These are phyloP conservation scores for Kentomonas sorsogonicus DNA, from an alignment of 208 protist species.

Conservation along the genomic window DNA sequence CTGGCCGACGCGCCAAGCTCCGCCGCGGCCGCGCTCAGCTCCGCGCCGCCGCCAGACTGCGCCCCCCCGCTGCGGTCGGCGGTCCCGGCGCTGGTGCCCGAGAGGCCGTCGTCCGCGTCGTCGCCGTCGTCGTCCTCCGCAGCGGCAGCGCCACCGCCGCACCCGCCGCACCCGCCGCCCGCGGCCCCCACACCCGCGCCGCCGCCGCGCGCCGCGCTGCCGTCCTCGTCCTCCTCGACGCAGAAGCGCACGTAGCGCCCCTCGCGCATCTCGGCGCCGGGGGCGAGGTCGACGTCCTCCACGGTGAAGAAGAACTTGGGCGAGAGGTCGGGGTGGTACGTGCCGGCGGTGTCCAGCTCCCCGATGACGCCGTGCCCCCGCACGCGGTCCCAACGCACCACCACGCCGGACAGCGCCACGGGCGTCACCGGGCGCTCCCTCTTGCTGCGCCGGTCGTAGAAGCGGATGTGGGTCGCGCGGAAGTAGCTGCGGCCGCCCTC, in stretches of 20 bases:
- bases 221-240: conserved; percentile 21
- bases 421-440: conserved; percentile 42
- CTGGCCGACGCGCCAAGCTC: neutral
- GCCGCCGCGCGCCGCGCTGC: neutral
- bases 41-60: neutral
- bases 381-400: conserved; percentile 50
- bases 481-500: neutral
- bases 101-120: conserved; percentile 8
- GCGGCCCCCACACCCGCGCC: conserved; percentile 6
- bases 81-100: neutral
- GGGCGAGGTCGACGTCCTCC: conserved; percentile 47
- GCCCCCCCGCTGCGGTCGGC: neutral
- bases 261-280: conserved; percentile 15
- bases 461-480: conserved; percentile 28
- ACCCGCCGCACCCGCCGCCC: neutral
- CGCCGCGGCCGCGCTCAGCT: too few relatives aligned
- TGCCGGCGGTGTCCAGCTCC: conserved; percentile 54
- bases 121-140: conserved; percentile 1
- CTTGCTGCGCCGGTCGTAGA: conserved; percentile 35
- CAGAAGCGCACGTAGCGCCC: conserved; percentile 75
- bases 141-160: neutral
- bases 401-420: conserved; percentile 35
- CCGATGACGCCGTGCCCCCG: conserved; percentile 40
- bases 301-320: conserved; percentile 40
- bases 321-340: conserved; percentile 46